These are phyloP conservation scores for Globisporangium carolinianum DNA, from an alignment of 352 stramenopile species.

Conservation along the genomic window DNA sequence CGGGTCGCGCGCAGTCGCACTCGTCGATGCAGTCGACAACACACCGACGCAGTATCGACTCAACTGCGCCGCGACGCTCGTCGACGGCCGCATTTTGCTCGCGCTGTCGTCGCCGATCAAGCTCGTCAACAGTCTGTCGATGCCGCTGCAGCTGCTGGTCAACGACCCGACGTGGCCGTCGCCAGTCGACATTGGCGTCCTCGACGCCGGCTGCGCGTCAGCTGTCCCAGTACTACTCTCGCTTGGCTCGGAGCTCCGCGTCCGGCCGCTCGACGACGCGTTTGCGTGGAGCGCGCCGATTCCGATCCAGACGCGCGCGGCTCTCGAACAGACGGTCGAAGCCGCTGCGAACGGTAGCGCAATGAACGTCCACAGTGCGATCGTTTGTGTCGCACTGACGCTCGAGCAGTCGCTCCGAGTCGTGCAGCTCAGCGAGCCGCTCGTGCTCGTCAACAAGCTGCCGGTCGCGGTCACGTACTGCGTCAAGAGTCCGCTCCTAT, in stretches of 20 bases:
- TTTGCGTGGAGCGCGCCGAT: conserved; percentile 75
- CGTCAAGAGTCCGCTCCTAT: conserved; percentile 31
- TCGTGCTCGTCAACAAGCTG: conserved; percentile 78
- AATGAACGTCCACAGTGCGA: conserved; percentile 22
- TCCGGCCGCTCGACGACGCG: conserved; percentile 39
- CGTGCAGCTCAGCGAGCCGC: conserved; percentile 57
- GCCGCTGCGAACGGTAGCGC: conserved; percentile 23
- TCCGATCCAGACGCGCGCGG: conserved; percentile 59
- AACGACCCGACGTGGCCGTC: conserved; percentile 73
- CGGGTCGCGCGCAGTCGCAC: conserved; percentile 50
- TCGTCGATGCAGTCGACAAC: conserved; percentile 42
- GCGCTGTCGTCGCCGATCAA: conserved; percentile 78
- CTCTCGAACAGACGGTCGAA: conserved; percentile 58
- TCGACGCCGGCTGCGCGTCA: conserved; percentile 51
- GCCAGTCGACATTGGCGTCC: conserved; percentile 62
- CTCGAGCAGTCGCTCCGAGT: conserved; percentile 63
- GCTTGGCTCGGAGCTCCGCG: conserved; percentile 57
- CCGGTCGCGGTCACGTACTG: conserved; percentile 55
- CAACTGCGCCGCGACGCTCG: conserved; percentile 57
- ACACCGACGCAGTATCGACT: conserved; percentile 45
- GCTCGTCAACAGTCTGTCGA: conserved; percentile 56
- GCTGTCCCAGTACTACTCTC: conserved; percentile 67
- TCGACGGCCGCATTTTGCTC: conserved; percentile 74
- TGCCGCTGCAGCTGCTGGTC: conserved; percentile 68
- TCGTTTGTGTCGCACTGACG: conserved; percentile 62